Percentiles rank a stretch among this genome's conserved stretches.
Evolutionary conservation across 2,329 filamentous ascomycete species (phyloP).

Genomic region (Ilyonectria mors-panacis): DNA sequence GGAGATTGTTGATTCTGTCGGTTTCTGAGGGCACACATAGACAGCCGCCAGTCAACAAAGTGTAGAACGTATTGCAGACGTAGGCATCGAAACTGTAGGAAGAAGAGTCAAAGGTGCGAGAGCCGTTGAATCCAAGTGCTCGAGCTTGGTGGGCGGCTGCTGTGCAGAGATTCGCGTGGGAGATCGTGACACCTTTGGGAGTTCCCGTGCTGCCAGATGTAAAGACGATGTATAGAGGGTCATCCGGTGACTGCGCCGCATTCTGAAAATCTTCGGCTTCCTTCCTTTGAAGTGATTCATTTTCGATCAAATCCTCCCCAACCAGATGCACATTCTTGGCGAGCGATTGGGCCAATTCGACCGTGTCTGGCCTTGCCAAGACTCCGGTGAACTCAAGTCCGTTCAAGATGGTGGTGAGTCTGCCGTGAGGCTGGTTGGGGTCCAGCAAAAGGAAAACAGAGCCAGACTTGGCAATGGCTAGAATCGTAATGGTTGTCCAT

Average conservation of each 20-base stretch:
- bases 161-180: background rate
- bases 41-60: constrained; percentile 17
- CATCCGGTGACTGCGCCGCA: background rate
- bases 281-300: too few species aligned
- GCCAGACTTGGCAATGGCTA: background rate
- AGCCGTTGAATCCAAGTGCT: background rate
- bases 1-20: constrained; percentile 27
- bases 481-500: constrained; percentile 6
- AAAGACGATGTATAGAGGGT: constrained; percentile 4
- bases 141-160: background rate
- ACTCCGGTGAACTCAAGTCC: too few species aligned
- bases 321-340: too few species aligned
- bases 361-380: too few species aligned
- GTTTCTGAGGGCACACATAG: constrained; percentile 20
- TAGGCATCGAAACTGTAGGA: constrained; percentile 20
- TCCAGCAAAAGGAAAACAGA: too few species aligned
- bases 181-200: constrained; percentile 3
- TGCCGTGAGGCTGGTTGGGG: background rate
- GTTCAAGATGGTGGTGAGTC: background rate
- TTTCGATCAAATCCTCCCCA: too few species aligned
- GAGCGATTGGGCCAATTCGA: too few species aligned
- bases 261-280: too few species aligned
- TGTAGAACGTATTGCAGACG: constrained; percentile 16
- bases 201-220: constrained; percentile 6
- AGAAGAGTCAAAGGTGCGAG: constrained; percentile 1